Evolutionary conservation across 1,284 basidiomycete genomes (phyloP).

Genomic region (Sporisorium graminicola): DNA sequence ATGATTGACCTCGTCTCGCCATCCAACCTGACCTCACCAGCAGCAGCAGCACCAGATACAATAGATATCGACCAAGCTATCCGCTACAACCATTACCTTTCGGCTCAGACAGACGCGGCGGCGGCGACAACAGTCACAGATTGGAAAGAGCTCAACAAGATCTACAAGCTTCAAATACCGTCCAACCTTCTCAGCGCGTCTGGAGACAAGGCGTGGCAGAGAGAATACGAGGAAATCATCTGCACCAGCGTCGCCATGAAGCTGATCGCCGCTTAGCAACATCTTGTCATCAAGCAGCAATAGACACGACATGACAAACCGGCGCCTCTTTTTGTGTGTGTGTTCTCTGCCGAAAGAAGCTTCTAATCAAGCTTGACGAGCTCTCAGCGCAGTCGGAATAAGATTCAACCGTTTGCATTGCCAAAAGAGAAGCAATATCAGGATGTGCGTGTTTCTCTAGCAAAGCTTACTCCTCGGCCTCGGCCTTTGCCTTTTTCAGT

Average conservation of each 20-base stretch:
- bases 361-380: not conserved
- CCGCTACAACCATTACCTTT: constrained; percentile 12
- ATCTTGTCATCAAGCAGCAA: not conserved
- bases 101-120: not conserved
- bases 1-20: constrained; percentile 37
- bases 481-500: constrained; percentile 42
- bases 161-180: constrained; percentile 53
- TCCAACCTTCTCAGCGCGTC: constrained; percentile 7
- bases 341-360: not conserved
- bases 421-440: not conserved
- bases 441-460: not conserved
- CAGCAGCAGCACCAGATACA: not conserved
- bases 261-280: constrained; percentile 31
- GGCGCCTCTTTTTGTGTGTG: not conserved
- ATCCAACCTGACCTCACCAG: constrained; percentile 19
- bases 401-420: not conserved
- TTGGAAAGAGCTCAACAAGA: constrained; percentile 53
- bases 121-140: constrained; percentile 25
- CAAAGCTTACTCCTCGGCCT: constrained; percentile 22
- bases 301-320: not conserved
- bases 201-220: not conserved
- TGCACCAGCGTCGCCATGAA: constrained; percentile 55
- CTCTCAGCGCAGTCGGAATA: not conserved
- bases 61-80: constrained; percentile 39
- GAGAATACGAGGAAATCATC: constrained; percentile 39